These are phyloP conservation scores for Trapa incisa DNA, from an alignment of 345 rosid genomes.

Conservation along the genomic window DNA sequence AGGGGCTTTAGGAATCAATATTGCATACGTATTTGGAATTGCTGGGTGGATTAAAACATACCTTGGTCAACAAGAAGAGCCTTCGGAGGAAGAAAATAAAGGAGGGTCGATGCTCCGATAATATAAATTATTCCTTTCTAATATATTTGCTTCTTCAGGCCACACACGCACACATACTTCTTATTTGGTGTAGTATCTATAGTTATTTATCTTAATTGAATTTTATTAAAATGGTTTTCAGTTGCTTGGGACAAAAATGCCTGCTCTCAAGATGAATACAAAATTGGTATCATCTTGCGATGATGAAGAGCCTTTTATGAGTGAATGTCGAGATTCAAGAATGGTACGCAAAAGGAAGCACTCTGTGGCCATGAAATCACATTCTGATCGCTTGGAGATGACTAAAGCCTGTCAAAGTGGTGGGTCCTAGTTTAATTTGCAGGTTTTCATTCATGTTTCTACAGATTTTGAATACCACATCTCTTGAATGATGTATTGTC, in stretches of 20 bases:
- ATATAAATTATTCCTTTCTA: no score
- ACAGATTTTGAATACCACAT: no score
- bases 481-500: no score
- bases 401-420: constrained; percentile 4
- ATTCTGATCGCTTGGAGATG: not conserved
- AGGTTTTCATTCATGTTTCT: not conserved
- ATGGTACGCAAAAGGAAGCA: constrained; percentile 10
- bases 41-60: no score
- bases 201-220: not conserved
- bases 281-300: constrained; percentile 2
- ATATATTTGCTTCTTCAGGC: not conserved
- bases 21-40: not conserved
- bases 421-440: not conserved
- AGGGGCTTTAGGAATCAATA: not conserved
- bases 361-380: constrained; percentile 2
- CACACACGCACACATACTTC: no score
- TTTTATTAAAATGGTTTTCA: not conserved
- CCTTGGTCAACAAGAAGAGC: no score
- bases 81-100: no score
- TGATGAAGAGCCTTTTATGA: constrained; percentile 7
- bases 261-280: constrained; percentile 13
- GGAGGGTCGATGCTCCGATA: no score
- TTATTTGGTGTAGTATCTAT: not conserved
- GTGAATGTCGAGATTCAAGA: constrained; percentile 8
- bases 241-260: constrained; percentile 7